Base-by-base conservation (phyloP, 2,329 filamentous ascomycete genomes). In the Fusarium anguioides region DNA sequence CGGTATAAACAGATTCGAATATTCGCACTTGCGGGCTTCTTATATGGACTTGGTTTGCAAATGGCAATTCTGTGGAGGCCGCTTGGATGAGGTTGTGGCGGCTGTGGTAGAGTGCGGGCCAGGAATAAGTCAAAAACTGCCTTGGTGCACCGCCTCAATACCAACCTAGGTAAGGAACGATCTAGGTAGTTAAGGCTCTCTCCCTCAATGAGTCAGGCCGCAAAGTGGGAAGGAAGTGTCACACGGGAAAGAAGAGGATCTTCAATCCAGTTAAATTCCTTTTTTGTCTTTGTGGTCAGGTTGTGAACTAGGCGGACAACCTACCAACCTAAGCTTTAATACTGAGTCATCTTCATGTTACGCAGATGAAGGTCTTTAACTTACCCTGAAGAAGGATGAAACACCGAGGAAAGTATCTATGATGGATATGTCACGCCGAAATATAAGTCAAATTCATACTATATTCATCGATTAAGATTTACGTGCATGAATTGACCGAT, bases 71-170 rank as follows among this genome's bases (percentile, higher is more conserved):
- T 44, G 44, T 37, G 42, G 31, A 47, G 35, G 37, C 41, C 39
- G 42, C 62, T 64, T 18, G 23, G 18, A 29, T 17, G 39, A 37
- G 39, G 44, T 58, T 59, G 56, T 66, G 69, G 57, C 41, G 33
- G 35, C 39, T 49, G 47, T 49, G 33, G 45, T 63, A 53, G 57
- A 37, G 29, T 56, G 66, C 58, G 65, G 60, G 54, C 52, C 49
- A 63, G 29, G 40, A 36, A 61, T 27, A 36, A 21, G 15, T 24
- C 21, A 44, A 57, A 73, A 73, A 72, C 62, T 73, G 71, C 71
- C 71, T 71, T 62, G 54, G 33, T 26, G 71, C 69, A 73, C 70
- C 70, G 70, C 71, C 71, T 69, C 71, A 70, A 50, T 40, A 26
- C 24, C 24, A n/a, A n/a, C n/a, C n/a, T n/a, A n/a, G n/a, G n/a